Conservation (phyloP, 1,284 basidiomycete genomes). For the Tilletia horrida region DNA sequence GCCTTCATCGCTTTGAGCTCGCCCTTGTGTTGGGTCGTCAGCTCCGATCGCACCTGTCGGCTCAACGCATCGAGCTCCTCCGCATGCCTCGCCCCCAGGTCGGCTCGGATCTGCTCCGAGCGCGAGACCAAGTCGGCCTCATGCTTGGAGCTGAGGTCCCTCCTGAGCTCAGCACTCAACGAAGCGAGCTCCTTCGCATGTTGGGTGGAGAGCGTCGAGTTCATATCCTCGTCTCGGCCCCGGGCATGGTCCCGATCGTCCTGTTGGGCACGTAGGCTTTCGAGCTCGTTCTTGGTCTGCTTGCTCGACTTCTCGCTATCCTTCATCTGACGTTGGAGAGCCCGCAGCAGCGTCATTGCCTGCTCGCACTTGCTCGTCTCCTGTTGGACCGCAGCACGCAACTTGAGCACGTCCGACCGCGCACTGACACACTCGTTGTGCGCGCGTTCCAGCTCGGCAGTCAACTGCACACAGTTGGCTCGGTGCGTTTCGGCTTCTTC, state of each 20-base stretch:
- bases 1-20: not conserved
- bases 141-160: conserved; percentile 4
- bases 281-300: conserved; percentile 24
- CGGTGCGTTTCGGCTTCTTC: conserved; percentile 26
- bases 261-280: conserved; percentile 28
- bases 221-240: conserved; percentile 1
- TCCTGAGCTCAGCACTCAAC: not conserved
- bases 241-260: conserved; percentile 23
- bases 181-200: conserved; percentile 6
- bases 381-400: conserved; percentile 24
- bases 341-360: conserved; percentile 26
- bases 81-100: conserved; percentile 2
- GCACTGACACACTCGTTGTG: conserved; percentile 29
- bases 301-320: conserved; percentile 24
- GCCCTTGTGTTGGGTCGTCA: conserved; percentile 6
- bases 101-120: conserved; percentile 5
- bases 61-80: not conserved
- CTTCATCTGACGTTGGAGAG: conserved; percentile 27
- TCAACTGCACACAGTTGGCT: conserved; percentile 23
- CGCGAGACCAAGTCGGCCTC: not conserved
- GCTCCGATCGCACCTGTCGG: conserved; percentile 9
- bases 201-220: not conserved
- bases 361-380: conserved; percentile 35
- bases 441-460: conserved; percentile 33
- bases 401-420: conserved; percentile 30